Evolutionary conservation across 305 asterid species (phyloP).

Genomic region (Plantago lanceolata): DNA sequence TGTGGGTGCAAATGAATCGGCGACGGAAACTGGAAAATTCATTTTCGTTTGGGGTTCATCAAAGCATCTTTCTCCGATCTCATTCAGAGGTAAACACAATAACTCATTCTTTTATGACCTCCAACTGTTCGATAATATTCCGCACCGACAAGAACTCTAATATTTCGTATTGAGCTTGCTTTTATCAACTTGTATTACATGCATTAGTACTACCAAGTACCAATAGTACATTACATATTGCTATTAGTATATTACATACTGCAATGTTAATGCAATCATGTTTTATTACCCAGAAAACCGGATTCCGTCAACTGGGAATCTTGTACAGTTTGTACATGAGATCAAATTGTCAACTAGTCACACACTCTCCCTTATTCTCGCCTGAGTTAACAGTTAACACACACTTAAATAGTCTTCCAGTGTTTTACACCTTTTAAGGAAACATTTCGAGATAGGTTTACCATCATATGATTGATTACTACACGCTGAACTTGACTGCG

Average conservation of each 20-base stretch:
- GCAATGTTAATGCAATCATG: not conserved
- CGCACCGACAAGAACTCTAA: not conserved
- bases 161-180: not conserved
- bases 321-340: not conserved
- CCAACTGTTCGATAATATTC: not conserved
- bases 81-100: not conserved
- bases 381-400: not conserved
- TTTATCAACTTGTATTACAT: not conserved
- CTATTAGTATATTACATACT: too few species aligned
- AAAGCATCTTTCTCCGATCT: not conserved
- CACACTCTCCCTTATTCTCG: not conserved
- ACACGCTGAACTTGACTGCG: constrained; percentile 28
- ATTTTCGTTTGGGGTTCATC: not conserved
- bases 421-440: not conserved
- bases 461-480: not conserved
- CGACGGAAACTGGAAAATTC: not conserved
- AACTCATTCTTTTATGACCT: too few species aligned
- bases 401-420: not conserved
- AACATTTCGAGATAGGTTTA: not conserved
- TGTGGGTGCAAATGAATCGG: not conserved
- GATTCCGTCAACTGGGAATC: not conserved
- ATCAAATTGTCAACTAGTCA: too few species aligned
- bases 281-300: not conserved
- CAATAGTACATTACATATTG: too few species aligned
- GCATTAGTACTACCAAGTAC: not conserved